Conservation (phyloP, 2,329 filamentous ascomycete species). For the Exophiala spinifera region DNA sequence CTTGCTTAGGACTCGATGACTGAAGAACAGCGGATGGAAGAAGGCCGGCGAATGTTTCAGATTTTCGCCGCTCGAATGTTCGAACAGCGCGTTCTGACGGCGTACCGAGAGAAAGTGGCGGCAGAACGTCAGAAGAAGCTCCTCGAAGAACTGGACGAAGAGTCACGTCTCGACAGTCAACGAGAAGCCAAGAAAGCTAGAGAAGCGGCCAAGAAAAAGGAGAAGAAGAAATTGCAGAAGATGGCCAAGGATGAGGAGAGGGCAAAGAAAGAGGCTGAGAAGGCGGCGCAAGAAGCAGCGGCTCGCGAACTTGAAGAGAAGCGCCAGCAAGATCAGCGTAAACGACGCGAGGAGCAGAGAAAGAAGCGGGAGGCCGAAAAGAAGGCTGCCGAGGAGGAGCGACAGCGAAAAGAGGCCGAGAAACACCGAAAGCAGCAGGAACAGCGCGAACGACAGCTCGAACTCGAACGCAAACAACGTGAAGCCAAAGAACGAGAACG, state of each 20-base stretch:
- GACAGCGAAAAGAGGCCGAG: slow-evolving; percentile 70
- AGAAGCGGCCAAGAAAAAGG: slow-evolving; percentile 92
- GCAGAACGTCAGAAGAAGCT: slow-evolving; percentile 87
- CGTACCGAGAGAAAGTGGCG: slow-evolving; percentile 97
- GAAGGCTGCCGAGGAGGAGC: slow-evolving; percentile 52
- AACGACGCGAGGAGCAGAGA: slow-evolving; percentile 82
- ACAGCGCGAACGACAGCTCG: slow-evolving; percentile 79
- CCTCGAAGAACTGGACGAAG: slow-evolving; percentile 85
- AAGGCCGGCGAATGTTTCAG: slow-evolving; percentile 97
- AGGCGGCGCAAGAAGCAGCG: slow-evolving; percentile 79
- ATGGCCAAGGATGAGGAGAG: slow-evolving; percentile 87
- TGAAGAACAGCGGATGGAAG: slow-evolving; percentile 98
- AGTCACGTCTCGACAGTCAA: slow-evolving; percentile 70
- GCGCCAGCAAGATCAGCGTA: slow-evolving; percentile 74
- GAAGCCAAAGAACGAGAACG: slow-evolving; percentile 79
- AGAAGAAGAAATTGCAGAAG: slow-evolving; percentile 86
- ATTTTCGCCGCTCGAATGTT: slow-evolving; percentile 99
- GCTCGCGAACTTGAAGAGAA: slow-evolving; percentile 72
- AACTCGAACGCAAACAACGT: slow-evolving; percentile 77
- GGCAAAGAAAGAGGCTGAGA: slow-evolving; percentile 81
- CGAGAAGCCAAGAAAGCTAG: slow-evolving; percentile 90
- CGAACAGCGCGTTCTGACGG: slow-evolving; percentile 90
- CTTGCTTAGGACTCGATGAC: slow-evolving; percentile 81
- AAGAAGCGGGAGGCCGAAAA: slow-evolving; percentile 88
- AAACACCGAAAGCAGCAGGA: slow-evolving; percentile 75